These are phyloP conservation scores for Hsuehochloa calcarea DNA, from an alignment of 176 grass and related monocot genomes.

Conservation along the genomic window DNA sequence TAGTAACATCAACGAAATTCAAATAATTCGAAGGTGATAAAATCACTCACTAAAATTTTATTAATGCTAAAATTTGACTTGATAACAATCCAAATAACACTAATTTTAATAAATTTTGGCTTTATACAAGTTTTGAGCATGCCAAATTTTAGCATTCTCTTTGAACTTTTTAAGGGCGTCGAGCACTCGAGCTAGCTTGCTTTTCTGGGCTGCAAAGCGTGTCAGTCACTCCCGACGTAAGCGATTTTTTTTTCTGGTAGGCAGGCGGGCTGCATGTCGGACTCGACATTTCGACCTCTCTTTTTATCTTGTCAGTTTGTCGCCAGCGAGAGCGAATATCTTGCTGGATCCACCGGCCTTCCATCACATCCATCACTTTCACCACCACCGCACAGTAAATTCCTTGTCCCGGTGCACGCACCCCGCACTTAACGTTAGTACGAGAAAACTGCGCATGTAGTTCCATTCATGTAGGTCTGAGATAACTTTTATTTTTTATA, in stretches of 20 bases:
- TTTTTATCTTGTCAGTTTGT: background rate
- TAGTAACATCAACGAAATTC: too few species aligned
- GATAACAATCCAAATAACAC: too few species aligned
- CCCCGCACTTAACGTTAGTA: too few species aligned
- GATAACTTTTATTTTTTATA: too few species aligned
- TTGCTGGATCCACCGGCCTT: constrained; percentile 1
- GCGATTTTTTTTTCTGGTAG: too few species aligned
- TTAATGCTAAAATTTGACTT: too few species aligned
- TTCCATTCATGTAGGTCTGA: too few species aligned
- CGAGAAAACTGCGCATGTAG: background rate
- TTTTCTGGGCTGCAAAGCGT: background rate
- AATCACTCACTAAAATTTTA: too few species aligned
- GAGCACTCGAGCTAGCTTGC: background rate
- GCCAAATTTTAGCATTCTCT: too few species aligned
- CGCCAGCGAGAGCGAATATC: constrained; percentile 19
- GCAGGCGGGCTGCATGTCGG: background rate
- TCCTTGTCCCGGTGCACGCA: background rate
- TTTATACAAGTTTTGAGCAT: too few species aligned
- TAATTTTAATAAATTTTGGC: too few species aligned
- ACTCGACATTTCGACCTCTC: background rate
- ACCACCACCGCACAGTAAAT: background rate
- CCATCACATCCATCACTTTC: background rate
- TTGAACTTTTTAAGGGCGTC: background rate
- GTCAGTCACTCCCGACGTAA: background rate
- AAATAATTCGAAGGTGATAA: too few species aligned